Evolutionary conservation across 805 yeast species (phyloP).

Genomic region (Lachancea quebecensis): DNA sequence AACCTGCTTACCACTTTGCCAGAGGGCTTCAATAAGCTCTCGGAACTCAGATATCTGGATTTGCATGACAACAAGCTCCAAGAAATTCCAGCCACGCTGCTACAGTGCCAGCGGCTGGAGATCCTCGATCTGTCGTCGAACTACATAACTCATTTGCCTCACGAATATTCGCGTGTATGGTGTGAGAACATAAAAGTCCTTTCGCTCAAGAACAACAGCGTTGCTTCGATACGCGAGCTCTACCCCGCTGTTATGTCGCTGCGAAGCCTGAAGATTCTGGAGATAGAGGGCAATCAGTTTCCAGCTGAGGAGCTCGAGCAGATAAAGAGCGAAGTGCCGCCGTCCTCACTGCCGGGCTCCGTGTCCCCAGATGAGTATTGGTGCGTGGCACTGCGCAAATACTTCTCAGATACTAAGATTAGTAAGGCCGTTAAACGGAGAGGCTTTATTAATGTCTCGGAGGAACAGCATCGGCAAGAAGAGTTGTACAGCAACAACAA

Average conservation of each 20-base stretch:
- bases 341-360: slow-evolving; percentile 34
- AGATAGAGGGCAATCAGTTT: slow-evolving; percentile 47
- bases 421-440: slow-evolving; percentile 67
- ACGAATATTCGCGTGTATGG: slow-evolving; percentile 34
- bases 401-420: slow-evolving; percentile 17
- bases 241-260: slow-evolving; percentile 49
- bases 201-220: slow-evolving; percentile 53
- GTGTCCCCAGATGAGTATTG: slow-evolving; percentile 35
- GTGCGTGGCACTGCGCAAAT: slow-evolving; percentile 27
- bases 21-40: slow-evolving; percentile 36
- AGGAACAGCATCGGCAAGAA: slow-evolving; percentile 8
- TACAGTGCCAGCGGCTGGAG: slow-evolving; percentile 41
- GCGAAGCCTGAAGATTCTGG: slow-evolving; percentile 47
- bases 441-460: slow-evolving; percentile 48
- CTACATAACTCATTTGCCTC: slow-evolving; percentile 42
- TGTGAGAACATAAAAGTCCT: slow-evolving; percentile 44
- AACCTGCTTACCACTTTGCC: slow-evolving; percentile 47
- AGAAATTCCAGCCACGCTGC: slow-evolving; percentile 44
- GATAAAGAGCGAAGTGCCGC: slow-evolving; percentile 33
- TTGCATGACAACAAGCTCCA: slow-evolving; percentile 53
- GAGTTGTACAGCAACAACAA: slow-evolving; percentile 33
- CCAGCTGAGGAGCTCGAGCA: slow-evolving; percentile 48
- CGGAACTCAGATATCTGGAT: slow-evolving; percentile 52
- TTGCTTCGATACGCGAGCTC: slow-evolving; percentile 39
- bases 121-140: slow-evolving; percentile 62